Evolutionary conservation across 441 rosid species (phyloP).

Genomic region (Breynia disticha): DNA sequence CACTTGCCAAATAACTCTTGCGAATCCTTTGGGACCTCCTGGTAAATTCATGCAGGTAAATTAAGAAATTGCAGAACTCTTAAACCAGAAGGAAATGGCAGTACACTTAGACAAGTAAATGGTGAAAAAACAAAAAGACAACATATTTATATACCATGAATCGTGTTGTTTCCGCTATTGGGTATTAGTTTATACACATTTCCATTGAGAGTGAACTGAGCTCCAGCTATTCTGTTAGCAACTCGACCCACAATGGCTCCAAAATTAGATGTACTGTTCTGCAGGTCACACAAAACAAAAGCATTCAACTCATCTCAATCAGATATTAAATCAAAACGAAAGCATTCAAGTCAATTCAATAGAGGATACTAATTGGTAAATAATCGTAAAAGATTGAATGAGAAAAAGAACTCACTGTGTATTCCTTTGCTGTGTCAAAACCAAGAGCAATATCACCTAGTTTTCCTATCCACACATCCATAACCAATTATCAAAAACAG

Average conservation of each 20-base stretch:
- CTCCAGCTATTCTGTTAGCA: slow-evolving; percentile 22
- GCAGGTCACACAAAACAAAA: background rate
- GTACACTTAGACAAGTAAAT: no score
- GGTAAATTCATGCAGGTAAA: no score
- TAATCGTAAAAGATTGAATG: background rate
- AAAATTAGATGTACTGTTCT: slow-evolving; percentile 17
- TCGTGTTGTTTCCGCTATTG: slow-evolving; percentile 18
- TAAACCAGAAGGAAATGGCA: no score
- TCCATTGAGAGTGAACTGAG: slow-evolving; percentile 22
- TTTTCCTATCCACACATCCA: slow-evolving; percentile 38
- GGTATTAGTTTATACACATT: slow-evolving; percentile 15
- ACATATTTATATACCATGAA: slow-evolving; percentile 16
- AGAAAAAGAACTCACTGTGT: slow-evolving; percentile 30
- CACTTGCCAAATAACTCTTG: slow-evolving; percentile 5
- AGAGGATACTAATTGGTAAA: background rate
- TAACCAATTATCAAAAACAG: background rate
- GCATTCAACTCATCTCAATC: no score
- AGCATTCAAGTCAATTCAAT: background rate
- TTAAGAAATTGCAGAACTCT: background rate
- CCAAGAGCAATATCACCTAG: slow-evolving; percentile 67
- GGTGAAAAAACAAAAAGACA: no score
- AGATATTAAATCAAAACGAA: no score
- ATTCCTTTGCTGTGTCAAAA: slow-evolving; percentile 45
- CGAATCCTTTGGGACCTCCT: slow-evolving; percentile 7
- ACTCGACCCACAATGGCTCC: slow-evolving; percentile 27